Percentiles rank a stretch among this genome's conserved stretches.
phyloP scores from a whole-genome alignment of 768 basidiomycete genomes.

The Lactarius indigo region DNA sequence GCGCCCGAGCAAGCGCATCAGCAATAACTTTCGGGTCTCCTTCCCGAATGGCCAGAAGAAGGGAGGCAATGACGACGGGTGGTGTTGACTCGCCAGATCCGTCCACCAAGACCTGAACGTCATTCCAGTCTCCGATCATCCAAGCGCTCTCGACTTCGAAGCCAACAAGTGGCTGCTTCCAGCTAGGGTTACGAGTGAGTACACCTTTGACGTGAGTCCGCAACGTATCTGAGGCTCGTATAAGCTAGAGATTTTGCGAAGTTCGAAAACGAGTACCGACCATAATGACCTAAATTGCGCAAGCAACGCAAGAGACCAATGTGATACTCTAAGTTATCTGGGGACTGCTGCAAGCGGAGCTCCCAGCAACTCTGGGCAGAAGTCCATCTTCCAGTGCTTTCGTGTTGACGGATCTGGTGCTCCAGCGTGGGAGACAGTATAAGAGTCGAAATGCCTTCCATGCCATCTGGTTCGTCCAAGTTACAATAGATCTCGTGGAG shows the following conservation, averaged over 20 bases:
- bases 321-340: constrained; percentile 86
- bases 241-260: neutral
- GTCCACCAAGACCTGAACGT: constrained; percentile 61
- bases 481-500: constrained; percentile 95
- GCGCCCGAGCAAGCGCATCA: constrained; percentile 57
- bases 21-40: constrained; percentile 45
- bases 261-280: constrained; percentile 44
- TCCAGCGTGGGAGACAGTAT: constrained; percentile 88
- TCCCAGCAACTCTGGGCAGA: constrained; percentile 99
- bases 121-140: constrained; percentile 93
- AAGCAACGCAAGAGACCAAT: constrained; percentile 87
- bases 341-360: constrained; percentile 83
- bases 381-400: constrained; percentile 96
- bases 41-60: constrained; percentile 74
- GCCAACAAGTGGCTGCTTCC: constrained; percentile 71
- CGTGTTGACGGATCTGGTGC: constrained; percentile 96
- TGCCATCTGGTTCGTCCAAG: constrained; percentile 96
- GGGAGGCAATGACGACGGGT: constrained; percentile 69
- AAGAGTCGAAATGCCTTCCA: constrained; percentile 93
- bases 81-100: constrained; percentile 50
- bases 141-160: constrained; percentile 94
- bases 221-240: constrained; percentile 67
- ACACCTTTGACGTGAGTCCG: constrained; percentile 93
- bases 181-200: constrained; percentile 77
- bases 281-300: constrained; percentile 94